These are phyloP conservation scores for Gossypium sturtianum DNA, from an alignment of 345 rosid genomes.

Conservation along the genomic window DNA sequence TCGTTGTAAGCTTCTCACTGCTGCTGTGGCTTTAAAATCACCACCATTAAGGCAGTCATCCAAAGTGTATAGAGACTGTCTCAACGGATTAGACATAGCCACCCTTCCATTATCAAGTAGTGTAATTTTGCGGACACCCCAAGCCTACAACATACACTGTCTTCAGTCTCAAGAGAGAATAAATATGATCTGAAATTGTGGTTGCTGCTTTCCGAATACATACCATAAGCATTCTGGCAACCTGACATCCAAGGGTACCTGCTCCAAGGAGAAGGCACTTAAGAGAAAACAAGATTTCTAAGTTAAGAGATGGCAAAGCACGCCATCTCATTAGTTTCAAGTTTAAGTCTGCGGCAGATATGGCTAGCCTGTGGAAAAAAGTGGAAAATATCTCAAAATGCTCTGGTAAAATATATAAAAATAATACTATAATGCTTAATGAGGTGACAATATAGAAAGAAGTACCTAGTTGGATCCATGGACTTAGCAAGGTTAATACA, in stretches of 20 bases:
- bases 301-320: slow-evolving; percentile 81
- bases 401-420: slow-evolving; percentile 12
- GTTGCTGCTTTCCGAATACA: slow-evolving; percentile 11
- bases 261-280: slow-evolving; percentile 99
- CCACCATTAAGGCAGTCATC: slow-evolving; percentile 85
- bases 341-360: slow-evolving; percentile 92
- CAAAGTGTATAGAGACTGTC: slow-evolving; percentile 87
- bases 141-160: slow-evolving; percentile 49
- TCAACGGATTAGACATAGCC: slow-evolving; percentile 94
- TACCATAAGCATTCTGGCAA: slow-evolving; percentile 93
- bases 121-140: slow-evolving; percentile 91
- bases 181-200: neutral
- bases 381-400: neutral
- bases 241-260: slow-evolving; percentile 96
- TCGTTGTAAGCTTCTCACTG: slow-evolving; percentile 73
- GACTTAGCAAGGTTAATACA: slow-evolving; percentile 81
- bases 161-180: slow-evolving; percentile 14
- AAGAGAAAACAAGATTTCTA: slow-evolving; percentile 52
- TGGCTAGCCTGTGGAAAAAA: slow-evolving; percentile 54
- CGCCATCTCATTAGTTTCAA: slow-evolving; percentile 96
- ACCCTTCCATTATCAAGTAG: slow-evolving; percentile 84
- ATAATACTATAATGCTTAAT: neutral
- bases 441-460: slow-evolving; percentile 6
- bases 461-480: slow-evolving; percentile 84
- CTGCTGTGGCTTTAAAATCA: slow-evolving; percentile 75